These are phyloP conservation scores for Chenopodium album DNA, from an alignment of 148 eudicot genomes.

Conservation along the genomic window DNA sequence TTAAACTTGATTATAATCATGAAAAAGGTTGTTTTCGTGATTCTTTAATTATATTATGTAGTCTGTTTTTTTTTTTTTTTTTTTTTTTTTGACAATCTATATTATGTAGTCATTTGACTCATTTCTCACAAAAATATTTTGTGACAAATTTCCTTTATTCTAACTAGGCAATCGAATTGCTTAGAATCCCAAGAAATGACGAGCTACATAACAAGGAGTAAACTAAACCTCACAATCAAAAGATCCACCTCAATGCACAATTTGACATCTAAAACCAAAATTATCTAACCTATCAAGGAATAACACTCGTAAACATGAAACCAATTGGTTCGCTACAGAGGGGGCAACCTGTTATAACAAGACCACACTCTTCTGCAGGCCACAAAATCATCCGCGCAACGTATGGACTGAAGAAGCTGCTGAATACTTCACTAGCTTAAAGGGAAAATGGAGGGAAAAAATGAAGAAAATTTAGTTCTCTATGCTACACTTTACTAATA, in stretches of 20 bases:
- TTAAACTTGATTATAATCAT: too few relatives aligned
- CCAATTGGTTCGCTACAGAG: slow-evolving; percentile 2
- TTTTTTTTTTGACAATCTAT: too few relatives aligned
- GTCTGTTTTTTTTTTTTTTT: too few relatives aligned
- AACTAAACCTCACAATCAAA: background rate
- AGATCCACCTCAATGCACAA: background rate
- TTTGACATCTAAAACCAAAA: background rate
- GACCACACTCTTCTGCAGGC: slow-evolving; percentile 13
- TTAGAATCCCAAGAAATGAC: background rate
- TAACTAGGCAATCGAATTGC: too few relatives aligned
- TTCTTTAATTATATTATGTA: too few relatives aligned
- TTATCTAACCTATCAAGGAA: slow-evolving; percentile 7
- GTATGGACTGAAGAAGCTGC: slow-evolving; percentile 10
- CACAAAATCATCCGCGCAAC: slow-evolving; percentile 11
- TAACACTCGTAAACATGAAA: slow-evolving; percentile 18
- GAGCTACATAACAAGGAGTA: background rate
- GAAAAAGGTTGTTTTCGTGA: too few relatives aligned
- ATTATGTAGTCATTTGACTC: too few relatives aligned
- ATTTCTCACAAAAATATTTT: too few relatives aligned
- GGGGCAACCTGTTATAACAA: background rate
- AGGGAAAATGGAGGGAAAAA: background rate
- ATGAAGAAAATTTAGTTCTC: slow-evolving; percentile 20
- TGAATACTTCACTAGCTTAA: slow-evolving; percentile 11
- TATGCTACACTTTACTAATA: slow-evolving; percentile 26
- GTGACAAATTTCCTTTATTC: too few relatives aligned